Evolutionary conservation across 331 rosid genomes (phyloP).

Genomic region (Pyrus hybrid): DNA sequence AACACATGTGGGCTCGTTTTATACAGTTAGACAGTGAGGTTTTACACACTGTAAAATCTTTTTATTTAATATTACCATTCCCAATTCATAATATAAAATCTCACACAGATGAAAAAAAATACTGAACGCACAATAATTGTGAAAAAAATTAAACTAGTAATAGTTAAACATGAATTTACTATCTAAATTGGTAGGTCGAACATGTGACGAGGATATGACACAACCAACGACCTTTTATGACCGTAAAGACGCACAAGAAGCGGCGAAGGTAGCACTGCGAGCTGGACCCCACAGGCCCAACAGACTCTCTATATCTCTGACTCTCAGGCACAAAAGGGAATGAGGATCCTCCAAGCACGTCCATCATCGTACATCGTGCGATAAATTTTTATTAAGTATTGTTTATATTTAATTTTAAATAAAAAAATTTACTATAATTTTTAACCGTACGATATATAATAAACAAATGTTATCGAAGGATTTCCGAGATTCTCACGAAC

Average conservation of each 20-base stretch:
- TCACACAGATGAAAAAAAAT: no score
- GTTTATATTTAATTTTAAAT: no score
- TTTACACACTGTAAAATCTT: no score
- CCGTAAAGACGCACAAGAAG: background rate
- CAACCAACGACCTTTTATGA: background rate
- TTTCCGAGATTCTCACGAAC: fast-evolving
- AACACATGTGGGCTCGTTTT: fast-evolving
- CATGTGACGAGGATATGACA: background rate
- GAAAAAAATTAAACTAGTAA: no score
- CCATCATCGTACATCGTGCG: fast-evolving
- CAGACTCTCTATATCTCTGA: background rate
- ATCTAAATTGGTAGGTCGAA: no score
- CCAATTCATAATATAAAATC: no score
- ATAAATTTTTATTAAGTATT: fast-evolving
- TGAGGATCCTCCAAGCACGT: no score
- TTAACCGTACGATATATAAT: fast-evolving
- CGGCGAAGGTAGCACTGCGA: background rate
- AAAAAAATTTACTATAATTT: no score
- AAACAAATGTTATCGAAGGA: fast-evolving
- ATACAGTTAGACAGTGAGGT: no score
- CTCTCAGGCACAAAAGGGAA: background rate
- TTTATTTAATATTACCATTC: no score
- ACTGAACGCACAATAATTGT: no score
- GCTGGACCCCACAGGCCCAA: background rate
- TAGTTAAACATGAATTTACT: background rate